A percentile compares a stretch with the other conserved stretches of the same genome.
Evolutionary conservation across 169 alveolate species (phyloP).

Genomic region (Cryptosporidium muris): DNA sequence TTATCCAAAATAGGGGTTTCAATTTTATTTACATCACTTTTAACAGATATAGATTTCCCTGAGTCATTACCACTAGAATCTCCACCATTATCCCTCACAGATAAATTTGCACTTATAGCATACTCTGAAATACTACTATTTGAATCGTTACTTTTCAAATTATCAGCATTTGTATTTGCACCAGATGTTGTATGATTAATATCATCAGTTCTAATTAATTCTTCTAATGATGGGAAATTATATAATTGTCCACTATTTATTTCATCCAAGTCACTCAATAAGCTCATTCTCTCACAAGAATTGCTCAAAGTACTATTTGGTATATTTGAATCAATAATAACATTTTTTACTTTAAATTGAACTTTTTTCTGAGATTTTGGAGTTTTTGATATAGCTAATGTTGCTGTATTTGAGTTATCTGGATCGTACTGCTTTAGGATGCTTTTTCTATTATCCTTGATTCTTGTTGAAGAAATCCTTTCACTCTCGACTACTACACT

Average conservation of each 20-base stretch:
- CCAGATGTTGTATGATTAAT: too few relatives aligned
- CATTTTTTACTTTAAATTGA: slow-evolving; percentile 45
- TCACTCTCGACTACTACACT: too few relatives aligned
- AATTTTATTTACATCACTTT: background rate
- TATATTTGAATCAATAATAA: slow-evolving; percentile 32
- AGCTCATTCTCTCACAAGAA: slow-evolving; percentile 21
- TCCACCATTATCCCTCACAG: background rate
- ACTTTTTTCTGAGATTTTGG: slow-evolving; percentile 69
- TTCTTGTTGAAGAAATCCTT: too few relatives aligned
- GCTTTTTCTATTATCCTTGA: slow-evolving; percentile 22
- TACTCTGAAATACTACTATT: background rate
- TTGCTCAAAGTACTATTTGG: slow-evolving; percentile 6
- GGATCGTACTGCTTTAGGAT: slow-evolving; percentile 63
- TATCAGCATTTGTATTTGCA: background rate
- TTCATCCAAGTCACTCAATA: slow-evolving; percentile 59
- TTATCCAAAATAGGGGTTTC: background rate
- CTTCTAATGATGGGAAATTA: slow-evolving; percentile 66
- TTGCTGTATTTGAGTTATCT: slow-evolving; percentile 33
- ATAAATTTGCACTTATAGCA: background rate
- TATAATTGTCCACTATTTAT: slow-evolving; percentile 43
- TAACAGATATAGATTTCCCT: background rate
- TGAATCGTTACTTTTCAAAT: background rate
- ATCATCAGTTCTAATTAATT: slow-evolving; percentile 12
- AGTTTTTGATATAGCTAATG: slow-evolving; percentile 33
- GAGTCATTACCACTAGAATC: background rate